Evolutionary conservation across 1,284 basidiomycete species (phyloP).

Genomic region (Anthracocystis walkeri): DNA sequence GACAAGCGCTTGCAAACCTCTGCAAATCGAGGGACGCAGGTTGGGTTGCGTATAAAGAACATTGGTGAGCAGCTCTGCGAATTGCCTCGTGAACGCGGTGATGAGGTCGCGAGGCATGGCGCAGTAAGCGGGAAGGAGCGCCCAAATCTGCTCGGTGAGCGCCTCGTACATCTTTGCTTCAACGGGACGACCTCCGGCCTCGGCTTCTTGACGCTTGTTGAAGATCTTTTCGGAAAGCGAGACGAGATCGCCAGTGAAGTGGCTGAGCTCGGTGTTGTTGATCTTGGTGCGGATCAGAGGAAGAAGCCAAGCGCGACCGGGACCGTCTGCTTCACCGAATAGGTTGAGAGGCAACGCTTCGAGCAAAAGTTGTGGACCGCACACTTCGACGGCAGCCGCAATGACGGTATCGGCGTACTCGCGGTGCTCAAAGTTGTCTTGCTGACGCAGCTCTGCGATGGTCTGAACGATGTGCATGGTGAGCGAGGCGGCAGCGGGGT

Average conservation of each 20-base stretch:
- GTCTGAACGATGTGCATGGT: slow-evolving; percentile 80
- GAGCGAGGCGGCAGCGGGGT: slow-evolving; percentile 75
- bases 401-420: slow-evolving; percentile 86
- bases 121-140: slow-evolving; percentile 75
- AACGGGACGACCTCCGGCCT: slow-evolving; percentile 77
- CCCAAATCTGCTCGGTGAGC: slow-evolving; percentile 91
- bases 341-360: slow-evolving; percentile 85
- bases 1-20: slow-evolving; percentile 82
- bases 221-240: slow-evolving; percentile 95
- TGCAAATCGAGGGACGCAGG: slow-evolving; percentile 84
- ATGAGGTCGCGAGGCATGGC: slow-evolving; percentile 86
- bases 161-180: slow-evolving; percentile 96
- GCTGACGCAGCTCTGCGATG: slow-evolving; percentile 80
- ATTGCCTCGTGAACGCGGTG: slow-evolving; percentile 52
- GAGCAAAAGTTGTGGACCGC: slow-evolving; percentile 86
- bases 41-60: slow-evolving; percentile 88
- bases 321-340: slow-evolving; percentile 70
- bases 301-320: slow-evolving; percentile 87
- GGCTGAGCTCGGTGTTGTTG: slow-evolving; percentile 83
- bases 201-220: slow-evolving; percentile 74
- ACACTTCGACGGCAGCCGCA: slow-evolving; percentile 82
- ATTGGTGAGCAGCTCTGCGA: slow-evolving; percentile 81
- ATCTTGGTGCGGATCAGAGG: slow-evolving; percentile 83
- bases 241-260: slow-evolving; percentile 91
- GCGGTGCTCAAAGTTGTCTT: slow-evolving; percentile 89